Conservation (phyloP, 1,284 basidiomycete species). For the Bjerkandera adusta region DNA sequence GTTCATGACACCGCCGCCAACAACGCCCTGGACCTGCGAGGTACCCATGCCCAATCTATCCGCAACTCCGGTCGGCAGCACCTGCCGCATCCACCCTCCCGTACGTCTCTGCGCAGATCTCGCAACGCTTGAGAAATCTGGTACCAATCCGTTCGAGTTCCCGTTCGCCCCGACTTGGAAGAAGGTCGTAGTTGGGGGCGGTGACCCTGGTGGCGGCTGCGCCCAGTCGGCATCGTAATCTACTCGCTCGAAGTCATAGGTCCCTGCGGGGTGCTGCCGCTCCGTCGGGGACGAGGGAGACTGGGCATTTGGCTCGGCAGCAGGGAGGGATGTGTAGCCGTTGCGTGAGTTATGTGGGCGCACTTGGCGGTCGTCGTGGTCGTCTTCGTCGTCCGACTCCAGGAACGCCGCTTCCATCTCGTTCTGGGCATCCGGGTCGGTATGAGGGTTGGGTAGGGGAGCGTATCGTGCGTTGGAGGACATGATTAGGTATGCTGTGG, state of each 20-base stretch:
- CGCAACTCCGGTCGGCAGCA: conserved; percentile 52
- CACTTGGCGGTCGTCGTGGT: conserved; percentile 30
- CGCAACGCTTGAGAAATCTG: conserved; percentile 41
- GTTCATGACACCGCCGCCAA: conserved; percentile 79
- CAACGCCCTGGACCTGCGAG: conserved; percentile 38
- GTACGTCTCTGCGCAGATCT: conserved; percentile 35
- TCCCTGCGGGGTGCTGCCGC: conserved; percentile 30
- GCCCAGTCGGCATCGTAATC: conserved; percentile 60
- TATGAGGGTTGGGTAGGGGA: conserved; percentile 59
- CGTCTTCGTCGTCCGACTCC: conserved; percentile 67
- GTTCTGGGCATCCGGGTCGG: conserved; percentile 48
- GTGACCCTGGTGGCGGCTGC: conserved; percentile 82
- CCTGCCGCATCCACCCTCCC: conserved; percentile 53
- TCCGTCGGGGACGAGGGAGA: conserved; percentile 19
- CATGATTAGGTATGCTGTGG: too few relatives aligned
- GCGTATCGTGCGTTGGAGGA: conserved; percentile 57
- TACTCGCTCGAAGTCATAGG: conserved; percentile 85
- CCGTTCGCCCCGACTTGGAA: conserved; percentile 41
- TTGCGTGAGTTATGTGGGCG: conserved; percentile 48
- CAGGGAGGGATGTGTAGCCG: conserved; percentile 39
- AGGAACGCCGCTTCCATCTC: conserved; percentile 81
- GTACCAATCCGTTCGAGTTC: conserved; percentile 81
- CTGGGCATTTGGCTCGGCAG: conserved; percentile 50
- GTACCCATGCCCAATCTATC: conserved; percentile 47
- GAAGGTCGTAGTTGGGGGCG: conserved; percentile 40